Evolutionary conservation across 192 early-diverging fungal genomes (phyloP).

Genomic region (Paraglomus brasilianum): DNA sequence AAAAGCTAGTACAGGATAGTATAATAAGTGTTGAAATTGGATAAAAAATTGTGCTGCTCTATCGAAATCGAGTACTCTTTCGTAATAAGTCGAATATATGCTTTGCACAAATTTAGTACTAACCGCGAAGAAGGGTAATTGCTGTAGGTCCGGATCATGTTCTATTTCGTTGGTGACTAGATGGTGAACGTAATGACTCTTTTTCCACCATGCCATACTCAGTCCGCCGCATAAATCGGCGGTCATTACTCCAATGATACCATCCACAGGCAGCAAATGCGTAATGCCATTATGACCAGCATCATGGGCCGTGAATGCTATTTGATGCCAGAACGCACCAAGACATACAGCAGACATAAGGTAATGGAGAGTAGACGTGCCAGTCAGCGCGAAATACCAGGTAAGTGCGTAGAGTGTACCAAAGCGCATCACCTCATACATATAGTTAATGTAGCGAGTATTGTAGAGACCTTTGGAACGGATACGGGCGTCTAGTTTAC

Average conservation of each 20-base stretch:
- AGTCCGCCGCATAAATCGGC: constrained; percentile 85
- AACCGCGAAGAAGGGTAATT: constrained; percentile 93
- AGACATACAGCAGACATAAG: constrained; percentile 58
- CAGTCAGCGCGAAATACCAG: constrained; percentile 44
- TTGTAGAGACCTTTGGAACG: constrained; percentile 62
- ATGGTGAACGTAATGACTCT: constrained; percentile 96
- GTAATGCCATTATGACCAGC: constrained; percentile 95
- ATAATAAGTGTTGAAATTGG: constrained; percentile 79
- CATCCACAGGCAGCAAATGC: constrained; percentile 69
- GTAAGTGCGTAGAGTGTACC: constrained; percentile 45
- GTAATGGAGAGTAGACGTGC: constrained; percentile 52
- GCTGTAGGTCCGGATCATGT: constrained; percentile 98
- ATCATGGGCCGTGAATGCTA: constrained; percentile 93
- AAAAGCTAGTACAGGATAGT: constrained; percentile 83
- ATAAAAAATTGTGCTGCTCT: constrained; percentile 71
- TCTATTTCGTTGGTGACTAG: constrained; percentile 92
- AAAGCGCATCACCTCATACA: constrained; percentile 52
- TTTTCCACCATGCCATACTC: constrained; percentile 96
- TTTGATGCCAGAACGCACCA: constrained; percentile 85
- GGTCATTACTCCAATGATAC: constrained; percentile 77
- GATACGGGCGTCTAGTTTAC: constrained; percentile 65
- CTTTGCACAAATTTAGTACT: constrained; percentile 75
- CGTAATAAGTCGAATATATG: constrained; percentile 89
- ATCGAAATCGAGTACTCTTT: constrained; percentile 81
- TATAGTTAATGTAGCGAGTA: constrained; percentile 56